Evolutionary conservation across 1,284 basidiomycete genomes (phyloP).

Genomic region (Puccinia hordei): DNA sequence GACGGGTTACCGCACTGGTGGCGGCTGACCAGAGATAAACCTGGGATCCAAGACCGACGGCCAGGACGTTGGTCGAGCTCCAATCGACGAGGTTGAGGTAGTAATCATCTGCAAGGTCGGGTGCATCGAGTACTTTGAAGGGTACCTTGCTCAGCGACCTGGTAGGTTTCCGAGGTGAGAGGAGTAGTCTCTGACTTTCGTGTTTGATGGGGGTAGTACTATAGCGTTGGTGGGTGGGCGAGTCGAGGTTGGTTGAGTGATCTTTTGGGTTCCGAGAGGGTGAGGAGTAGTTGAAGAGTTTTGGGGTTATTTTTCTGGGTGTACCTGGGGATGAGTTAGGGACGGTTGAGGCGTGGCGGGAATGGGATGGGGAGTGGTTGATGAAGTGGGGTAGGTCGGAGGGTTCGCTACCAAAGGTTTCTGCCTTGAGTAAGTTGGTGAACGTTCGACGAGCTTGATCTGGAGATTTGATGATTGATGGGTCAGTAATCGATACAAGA

Average conservation of each 20-base stretch:
- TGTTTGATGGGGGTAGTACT: conserved; percentile 85
- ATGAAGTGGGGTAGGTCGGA: conserved; percentile 28
- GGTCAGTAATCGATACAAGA: no score
- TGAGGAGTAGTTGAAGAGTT: conserved; percentile 62
- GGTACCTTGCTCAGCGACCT: conserved; percentile 90
- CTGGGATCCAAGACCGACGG: conserved; percentile 85
- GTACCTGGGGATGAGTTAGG: conserved; percentile 39
- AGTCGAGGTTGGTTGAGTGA: conserved; percentile 59
- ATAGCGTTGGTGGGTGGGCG: conserved; percentile 77
- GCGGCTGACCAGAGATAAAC: conserved; percentile 98
- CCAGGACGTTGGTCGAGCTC: conserved; percentile 90
- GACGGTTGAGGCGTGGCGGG: conserved; percentile 40
- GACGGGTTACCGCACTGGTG: conserved; percentile 84
- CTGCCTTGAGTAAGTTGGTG: conserved; percentile 39
- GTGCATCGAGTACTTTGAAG: conserved; percentile 95
- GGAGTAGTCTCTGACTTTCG: conserved; percentile 78
- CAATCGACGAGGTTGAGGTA: conserved; percentile 98
- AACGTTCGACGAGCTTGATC: conserved; percentile 41
- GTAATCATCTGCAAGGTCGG: conserved; percentile 94
- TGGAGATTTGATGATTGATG: no score
- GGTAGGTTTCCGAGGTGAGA: conserved; percentile 77
- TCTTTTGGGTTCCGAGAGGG: conserved; percentile 58
- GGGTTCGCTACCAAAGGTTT: conserved; percentile 44
- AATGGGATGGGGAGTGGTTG: conserved; percentile 37
- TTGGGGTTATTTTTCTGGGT: conserved; percentile 58